These are phyloP conservation scores for Penicillium nordicum DNA, from an alignment of 2,329 filamentous ascomycete species.

Conservation along the genomic window DNA sequence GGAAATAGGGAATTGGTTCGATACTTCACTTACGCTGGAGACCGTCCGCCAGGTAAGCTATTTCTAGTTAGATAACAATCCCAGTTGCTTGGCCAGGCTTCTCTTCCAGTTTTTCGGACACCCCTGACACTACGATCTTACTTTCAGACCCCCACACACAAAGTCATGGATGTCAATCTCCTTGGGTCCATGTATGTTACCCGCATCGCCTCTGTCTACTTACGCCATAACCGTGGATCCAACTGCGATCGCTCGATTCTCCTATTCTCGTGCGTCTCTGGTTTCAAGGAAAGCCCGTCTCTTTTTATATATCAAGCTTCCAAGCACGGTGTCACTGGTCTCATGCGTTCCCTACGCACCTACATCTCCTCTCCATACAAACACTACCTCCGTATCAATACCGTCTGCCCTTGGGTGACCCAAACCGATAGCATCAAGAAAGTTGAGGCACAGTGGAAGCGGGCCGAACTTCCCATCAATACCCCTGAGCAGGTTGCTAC, in stretches of 20 bases:
- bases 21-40: slow-evolving; percentile 44
- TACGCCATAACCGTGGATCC: slow-evolving; percentile 40
- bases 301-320: slow-evolving; percentile 48
- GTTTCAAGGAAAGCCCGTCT: slow-evolving; percentile 49
- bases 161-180: slow-evolving; percentile 49
- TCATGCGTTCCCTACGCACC: slow-evolving; percentile 47
- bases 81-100: background rate
- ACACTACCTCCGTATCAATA: slow-evolving; percentile 44
- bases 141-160: slow-evolving; percentile 32
- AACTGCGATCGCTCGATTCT: slow-evolving; percentile 42
- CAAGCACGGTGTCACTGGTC: slow-evolving; percentile 52
- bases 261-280: slow-evolving; percentile 47
- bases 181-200: slow-evolving; percentile 48
- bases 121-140: background rate
- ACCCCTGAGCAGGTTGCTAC: slow-evolving; percentile 40
- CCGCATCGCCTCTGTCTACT: slow-evolving; percentile 50
- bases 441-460: slow-evolving; percentile 36
- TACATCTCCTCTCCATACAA: slow-evolving; percentile 34
- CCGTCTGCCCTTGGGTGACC: slow-evolving; percentile 47
- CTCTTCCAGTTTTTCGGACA: no score
- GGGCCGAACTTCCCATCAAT: slow-evolving; percentile 41
- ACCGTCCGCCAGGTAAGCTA: slow-evolving; percentile 40
- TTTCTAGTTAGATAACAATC: no score
- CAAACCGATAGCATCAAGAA: slow-evolving; percentile 38
- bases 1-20: slow-evolving; percentile 47